Evolutionary conservation across 2,329 filamentous ascomycete species (phyloP).

Genomic region (Dactylellina leptospora): DNA sequence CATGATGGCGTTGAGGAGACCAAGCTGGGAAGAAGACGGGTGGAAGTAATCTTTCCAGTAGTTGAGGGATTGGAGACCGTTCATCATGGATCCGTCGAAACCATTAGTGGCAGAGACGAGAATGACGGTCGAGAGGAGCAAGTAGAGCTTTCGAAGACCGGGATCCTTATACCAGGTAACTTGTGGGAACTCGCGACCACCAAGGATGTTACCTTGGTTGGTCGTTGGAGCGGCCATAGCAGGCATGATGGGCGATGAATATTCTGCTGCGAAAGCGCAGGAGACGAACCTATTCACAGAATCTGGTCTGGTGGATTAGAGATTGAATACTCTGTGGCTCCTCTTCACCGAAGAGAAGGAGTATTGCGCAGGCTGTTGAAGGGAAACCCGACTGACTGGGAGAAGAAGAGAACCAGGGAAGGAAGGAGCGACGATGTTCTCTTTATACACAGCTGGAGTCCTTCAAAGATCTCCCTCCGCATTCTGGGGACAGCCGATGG

Average conservation of each 20-base stretch:
- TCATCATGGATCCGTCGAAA: conserved; percentile 64
- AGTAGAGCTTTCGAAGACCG: conserved; percentile 59
- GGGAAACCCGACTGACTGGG: conserved; percentile 47
- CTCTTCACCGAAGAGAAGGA: conserved; percentile 50
- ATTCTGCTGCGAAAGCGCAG: conserved; percentile 43
- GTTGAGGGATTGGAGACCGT: conserved; percentile 63
- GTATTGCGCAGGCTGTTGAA: conserved; percentile 47
- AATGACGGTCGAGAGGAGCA: conserved; percentile 59
- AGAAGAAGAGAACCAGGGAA: conserved; percentile 32
- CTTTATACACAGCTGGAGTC: conserved; percentile 43
- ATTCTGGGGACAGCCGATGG: conserved; percentile 26
- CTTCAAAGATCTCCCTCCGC: conserved; percentile 24
- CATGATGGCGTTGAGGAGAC: conserved; percentile 64
- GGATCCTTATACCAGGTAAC: conserved; percentile 59
- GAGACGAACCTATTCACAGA: conserved; percentile 42
- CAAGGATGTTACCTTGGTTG: conserved; percentile 55
- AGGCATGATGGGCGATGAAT: conserved; percentile 50
- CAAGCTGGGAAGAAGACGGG: conserved; percentile 58
- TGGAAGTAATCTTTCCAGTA: conserved; percentile 62
- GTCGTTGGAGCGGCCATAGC: conserved; percentile 45
- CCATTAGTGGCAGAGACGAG: conserved; percentile 60
- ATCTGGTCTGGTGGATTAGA: conserved; percentile 23
- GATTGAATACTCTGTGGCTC: conserved; percentile 40
- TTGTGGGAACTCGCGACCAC: conserved; percentile 56
- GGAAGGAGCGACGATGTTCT: conserved; percentile 37